Base-by-base conservation (phyloP, 2,329 filamentous ascomycete genomes). In the Neofusicoccum umdonicola region DNA sequence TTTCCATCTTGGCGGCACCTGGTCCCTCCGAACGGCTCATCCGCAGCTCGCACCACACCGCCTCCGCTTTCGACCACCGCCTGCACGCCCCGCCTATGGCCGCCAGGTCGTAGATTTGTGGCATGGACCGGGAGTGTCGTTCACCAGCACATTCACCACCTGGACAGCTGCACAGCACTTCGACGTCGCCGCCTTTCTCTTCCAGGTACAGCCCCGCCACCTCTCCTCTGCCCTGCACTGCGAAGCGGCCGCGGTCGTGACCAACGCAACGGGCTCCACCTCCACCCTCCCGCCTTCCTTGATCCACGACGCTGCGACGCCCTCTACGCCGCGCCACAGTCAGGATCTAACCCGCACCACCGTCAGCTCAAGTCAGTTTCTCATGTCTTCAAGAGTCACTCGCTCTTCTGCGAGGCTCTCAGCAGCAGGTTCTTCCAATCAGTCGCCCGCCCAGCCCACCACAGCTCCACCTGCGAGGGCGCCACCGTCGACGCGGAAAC, bases 311-410 rank as follows among this genome's bases (percentile, higher is more conserved):
- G 65, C 74, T 73, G 69, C 72, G 69, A 69, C 70, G 65, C 71
- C 70, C 65, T 60, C 19, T 67, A 67, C 57, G 52, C 67, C 66
- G 67, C 69, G 71, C 72, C 67, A 69, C 72, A 72, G 71, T 72
- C 72, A 64, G 71, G 68, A 69, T 68, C 67, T 71, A 66, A 67
- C 66, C 69, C 72, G 70, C 69, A 69, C 66, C 71, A 68, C 71
- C 66, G 67, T 69, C 65, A 70, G 63, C 69, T 50, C 67, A 66
- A 66, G 31, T 63, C 71, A 75, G 71, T 77, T 83, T 89, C 91
- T 94, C 88, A 97, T 97, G 93, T 92, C 91, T 87, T 84, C 88
- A 87, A 97, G 93, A 91, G 89, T 95, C 75, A 97, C 94, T 85
- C 92, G 94, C 84, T 95, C 93, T 75, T 90, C 93, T 80, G 90